Conservation (phyloP, 2,329 filamentous ascomycete genomes). For the Knufia petricola region DNA sequence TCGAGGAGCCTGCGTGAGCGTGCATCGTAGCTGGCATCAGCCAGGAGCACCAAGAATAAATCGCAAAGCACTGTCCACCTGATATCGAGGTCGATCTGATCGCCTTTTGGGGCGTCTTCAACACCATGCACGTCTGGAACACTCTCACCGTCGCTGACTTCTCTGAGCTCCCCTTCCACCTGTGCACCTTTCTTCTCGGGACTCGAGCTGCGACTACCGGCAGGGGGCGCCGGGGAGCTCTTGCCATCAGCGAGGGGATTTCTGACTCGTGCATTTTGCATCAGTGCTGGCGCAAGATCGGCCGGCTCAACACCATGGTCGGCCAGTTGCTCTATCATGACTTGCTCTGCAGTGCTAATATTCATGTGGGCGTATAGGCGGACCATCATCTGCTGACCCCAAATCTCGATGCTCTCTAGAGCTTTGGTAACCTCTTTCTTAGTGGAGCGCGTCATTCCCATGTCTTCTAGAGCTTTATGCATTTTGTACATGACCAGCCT, state of each 20-base stretch:
- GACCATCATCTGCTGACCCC: slow-evolving; percentile 97
- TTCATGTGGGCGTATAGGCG: slow-evolving; percentile 94
- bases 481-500: slow-evolving; percentile 72
- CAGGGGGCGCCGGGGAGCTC: not conserved
- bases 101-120: slow-evolving; percentile 68
- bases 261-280: slow-evolving; percentile 84
- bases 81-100: slow-evolving; percentile 88
- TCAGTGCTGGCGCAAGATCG: slow-evolving; percentile 76
- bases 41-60: slow-evolving; percentile 87
- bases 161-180: slow-evolving; percentile 35
- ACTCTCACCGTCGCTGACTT: slow-evolving; percentile 56
- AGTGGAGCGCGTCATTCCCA: slow-evolving; percentile 53
- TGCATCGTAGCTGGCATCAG: slow-evolving; percentile 88
- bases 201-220: not conserved
- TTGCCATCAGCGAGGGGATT: slow-evolving; percentile 63
- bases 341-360: slow-evolving; percentile 73
- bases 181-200: not conserved
- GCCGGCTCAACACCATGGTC: slow-evolving; percentile 79
- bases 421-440: slow-evolving; percentile 64
- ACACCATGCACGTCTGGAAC: slow-evolving; percentile 72
- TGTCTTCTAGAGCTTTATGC: slow-evolving; percentile 55
- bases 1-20: slow-evolving; percentile 79
- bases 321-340: slow-evolving; percentile 97
- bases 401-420: slow-evolving; percentile 78
- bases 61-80: slow-evolving; percentile 97